A percentile compares a stretch with the other conserved stretches of the same genome.
Conservation (phyloP, 441 rosid species). For the Erodium trifolium region DNA sequence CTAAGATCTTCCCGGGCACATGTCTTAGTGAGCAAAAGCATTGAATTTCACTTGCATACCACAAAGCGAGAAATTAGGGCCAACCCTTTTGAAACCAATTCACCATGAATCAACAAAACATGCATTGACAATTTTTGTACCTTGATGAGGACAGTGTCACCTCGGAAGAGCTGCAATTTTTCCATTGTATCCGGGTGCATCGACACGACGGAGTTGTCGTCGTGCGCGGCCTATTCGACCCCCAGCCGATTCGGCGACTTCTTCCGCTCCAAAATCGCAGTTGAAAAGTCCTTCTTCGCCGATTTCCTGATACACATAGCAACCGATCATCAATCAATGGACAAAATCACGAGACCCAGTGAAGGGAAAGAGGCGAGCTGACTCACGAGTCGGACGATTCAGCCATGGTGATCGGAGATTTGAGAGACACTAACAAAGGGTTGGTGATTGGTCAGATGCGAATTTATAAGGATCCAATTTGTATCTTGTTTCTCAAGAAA, state of each 20-base stretch:
- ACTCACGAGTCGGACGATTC: conserved; percentile 8
- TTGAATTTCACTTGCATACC: not conserved
- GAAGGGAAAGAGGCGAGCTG: not conserved
- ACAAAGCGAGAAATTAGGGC: not conserved
- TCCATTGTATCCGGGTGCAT: not conserved
- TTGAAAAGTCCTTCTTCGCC: conserved; percentile 8
- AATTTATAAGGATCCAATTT: not conserved
- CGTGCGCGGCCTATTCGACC: not conserved
- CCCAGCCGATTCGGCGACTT: not conserved
- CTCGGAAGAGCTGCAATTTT: not conserved
- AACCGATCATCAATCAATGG: not conserved
- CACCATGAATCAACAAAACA: not conserved
- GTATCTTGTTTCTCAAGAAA: conserved; percentile 4
- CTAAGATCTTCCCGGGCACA: not conserved
- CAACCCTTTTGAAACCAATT: not conserved
- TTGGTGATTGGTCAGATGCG: not conserved
- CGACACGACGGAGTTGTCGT: conserved; percentile 8
- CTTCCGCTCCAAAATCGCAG: conserved; percentile 1
- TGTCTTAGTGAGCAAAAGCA: not conserved
- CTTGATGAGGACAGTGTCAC: conserved; percentile 3
- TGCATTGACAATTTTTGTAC: not conserved
- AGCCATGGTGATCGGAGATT: not conserved
- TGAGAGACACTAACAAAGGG: not conserved
- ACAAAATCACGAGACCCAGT: too few relatives aligned
- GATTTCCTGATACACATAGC: conserved; percentile 6